A percentile compares a stretch with the other conserved stretches of the same genome.
These are phyloP conservation scores for Salinomyces thailandicus DNA, from an alignment of 2,329 filamentous ascomycete species.

Conservation along the genomic window DNA sequence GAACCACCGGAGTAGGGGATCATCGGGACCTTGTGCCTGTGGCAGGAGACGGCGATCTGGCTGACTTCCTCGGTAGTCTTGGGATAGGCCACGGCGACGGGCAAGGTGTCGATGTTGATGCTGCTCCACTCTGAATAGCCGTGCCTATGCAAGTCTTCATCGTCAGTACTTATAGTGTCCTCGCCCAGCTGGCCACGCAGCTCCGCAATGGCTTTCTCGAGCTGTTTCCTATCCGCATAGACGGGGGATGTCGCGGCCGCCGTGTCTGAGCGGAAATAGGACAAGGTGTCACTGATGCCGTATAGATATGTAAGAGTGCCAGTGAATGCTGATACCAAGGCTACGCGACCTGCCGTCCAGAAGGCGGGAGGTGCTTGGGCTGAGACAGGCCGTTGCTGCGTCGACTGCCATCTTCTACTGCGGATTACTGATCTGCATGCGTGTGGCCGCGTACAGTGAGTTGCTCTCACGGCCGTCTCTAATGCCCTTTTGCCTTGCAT, in stretches of 20 bases:
- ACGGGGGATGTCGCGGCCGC: constrained; percentile 11
- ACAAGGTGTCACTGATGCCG: constrained; percentile 31
- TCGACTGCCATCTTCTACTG: constrained; percentile 8
- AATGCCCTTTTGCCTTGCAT: not conserved
- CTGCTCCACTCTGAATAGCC: constrained; percentile 63
- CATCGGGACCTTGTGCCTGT: constrained; percentile 71
- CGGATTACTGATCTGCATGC: not conserved
- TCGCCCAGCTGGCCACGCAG: constrained; percentile 44
- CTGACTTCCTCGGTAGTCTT: constrained; percentile 54
- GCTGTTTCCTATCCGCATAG: constrained; percentile 42
- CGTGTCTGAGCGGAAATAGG: constrained; percentile 3
- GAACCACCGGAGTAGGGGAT: constrained; percentile 77
- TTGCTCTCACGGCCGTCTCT: not conserved
- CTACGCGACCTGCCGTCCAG: constrained; percentile 39
- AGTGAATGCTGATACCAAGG: constrained; percentile 41
- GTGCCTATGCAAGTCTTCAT: constrained; percentile 53
- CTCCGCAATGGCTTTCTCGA: constrained; percentile 48
- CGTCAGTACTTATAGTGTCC: constrained; percentile 52
- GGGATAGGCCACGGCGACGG: constrained; percentile 56
- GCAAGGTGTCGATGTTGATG: constrained; percentile 52
- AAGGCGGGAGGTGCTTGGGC: constrained; percentile 18
- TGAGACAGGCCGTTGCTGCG: not conserved
- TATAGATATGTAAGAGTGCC: constrained; percentile 43
- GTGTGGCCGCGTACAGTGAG: not conserved
- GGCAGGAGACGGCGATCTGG: constrained; percentile 57